Percentiles rank a stretch among this genome's conserved stretches.
Evolutionary conservation across 306 rosid species (phyloP).

Genomic region (Quercus mongolica): DNA sequence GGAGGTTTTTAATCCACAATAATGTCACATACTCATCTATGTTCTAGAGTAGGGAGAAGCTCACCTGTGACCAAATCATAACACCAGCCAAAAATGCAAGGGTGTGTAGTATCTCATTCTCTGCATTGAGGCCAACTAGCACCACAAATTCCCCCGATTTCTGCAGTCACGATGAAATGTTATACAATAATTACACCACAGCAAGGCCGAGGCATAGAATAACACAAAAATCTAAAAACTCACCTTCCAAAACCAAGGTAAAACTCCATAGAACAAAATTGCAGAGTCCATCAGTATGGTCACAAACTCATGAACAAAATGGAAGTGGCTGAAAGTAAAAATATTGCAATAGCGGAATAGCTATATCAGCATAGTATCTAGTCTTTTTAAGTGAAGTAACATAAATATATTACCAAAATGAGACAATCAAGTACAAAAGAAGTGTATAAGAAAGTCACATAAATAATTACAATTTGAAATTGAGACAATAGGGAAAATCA

Average conservation of each 20-base stretch:
- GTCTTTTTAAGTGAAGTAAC: too few species aligned
- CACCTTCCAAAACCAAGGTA: slow-evolving; percentile 99
- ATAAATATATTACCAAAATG: too few species aligned
- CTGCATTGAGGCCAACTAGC: slow-evolving; percentile 67
- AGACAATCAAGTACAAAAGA: too few species aligned
- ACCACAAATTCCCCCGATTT: slow-evolving; percentile 68
- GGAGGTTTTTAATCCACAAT: neutral
- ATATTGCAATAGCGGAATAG: slow-evolving; percentile 2
- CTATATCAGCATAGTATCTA: too few species aligned
- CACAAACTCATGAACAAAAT: slow-evolving; percentile 86
- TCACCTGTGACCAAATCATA: slow-evolving; percentile 93
- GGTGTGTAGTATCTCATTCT: slow-evolving; percentile 89
- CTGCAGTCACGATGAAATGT: slow-evolving; percentile 47
- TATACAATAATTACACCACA: slow-evolving; percentile 10
- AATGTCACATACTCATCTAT: slow-evolving; percentile 8
- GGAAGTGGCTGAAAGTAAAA: slow-evolving; percentile 67
- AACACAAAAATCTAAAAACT: slow-evolving; percentile 28
- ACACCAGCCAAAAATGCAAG: slow-evolving; percentile 78
- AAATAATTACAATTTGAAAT: too few species aligned
- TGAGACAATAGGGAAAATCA: neutral
- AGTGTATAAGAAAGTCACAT: too few species aligned
- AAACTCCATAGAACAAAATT: slow-evolving; percentile 64
- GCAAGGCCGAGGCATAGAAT: neutral
- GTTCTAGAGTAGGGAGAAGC: slow-evolving; percentile 9
- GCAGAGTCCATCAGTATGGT: slow-evolving; percentile 83